These are phyloP conservation scores for Testicularia cyperi DNA, from an alignment of 1,284 basidiomycete genomes.

Conservation along the genomic window DNA sequence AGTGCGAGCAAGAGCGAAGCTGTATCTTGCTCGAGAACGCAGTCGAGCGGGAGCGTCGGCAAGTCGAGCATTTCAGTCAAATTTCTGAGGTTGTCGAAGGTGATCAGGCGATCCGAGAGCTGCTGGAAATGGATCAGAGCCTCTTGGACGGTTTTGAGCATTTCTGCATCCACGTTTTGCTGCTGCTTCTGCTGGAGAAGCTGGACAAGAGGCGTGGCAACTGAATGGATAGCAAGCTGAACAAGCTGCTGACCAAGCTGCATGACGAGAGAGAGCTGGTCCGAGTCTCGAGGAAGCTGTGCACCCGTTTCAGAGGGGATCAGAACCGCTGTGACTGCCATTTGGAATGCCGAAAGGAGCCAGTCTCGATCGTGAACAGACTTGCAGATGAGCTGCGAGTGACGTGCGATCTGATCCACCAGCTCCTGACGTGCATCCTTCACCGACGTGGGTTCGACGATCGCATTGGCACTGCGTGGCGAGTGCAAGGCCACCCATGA, in stretches of 20 bases:
- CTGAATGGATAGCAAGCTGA: constrained; percentile 15
- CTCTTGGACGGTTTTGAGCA: neutral
- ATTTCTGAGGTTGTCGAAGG: constrained; percentile 1
- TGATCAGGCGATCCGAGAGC: constrained; percentile 2
- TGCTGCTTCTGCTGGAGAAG: constrained; percentile 1
- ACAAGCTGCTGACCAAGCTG: constrained; percentile 25
- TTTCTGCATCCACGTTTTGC: neutral
- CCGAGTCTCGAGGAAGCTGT: neutral
- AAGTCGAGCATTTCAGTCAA: constrained; percentile 1
- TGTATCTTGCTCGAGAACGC: constrained; percentile 7
- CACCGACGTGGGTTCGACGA: neutral
- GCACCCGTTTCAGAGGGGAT: neutral
- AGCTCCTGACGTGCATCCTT: constrained; percentile 5
- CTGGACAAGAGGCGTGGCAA: constrained; percentile 5
- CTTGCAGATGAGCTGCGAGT: constrained; percentile 20
- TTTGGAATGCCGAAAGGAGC: constrained; percentile 21
- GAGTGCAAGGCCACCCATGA: constrained; percentile 3
- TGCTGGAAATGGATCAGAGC: constrained; percentile 1
- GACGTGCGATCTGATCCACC: constrained; percentile 20
- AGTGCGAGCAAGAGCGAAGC: constrained; percentile 11
- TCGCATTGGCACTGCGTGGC: neutral
- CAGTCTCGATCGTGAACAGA: constrained; percentile 8
- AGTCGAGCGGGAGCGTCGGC: constrained; percentile 8
- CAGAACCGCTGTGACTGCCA: constrained; percentile 20
- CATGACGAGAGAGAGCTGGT: constrained; percentile 1